Conservation (phyloP, 2,329 filamentous ascomycete species). For the Aureobasidium sp. region DNA sequence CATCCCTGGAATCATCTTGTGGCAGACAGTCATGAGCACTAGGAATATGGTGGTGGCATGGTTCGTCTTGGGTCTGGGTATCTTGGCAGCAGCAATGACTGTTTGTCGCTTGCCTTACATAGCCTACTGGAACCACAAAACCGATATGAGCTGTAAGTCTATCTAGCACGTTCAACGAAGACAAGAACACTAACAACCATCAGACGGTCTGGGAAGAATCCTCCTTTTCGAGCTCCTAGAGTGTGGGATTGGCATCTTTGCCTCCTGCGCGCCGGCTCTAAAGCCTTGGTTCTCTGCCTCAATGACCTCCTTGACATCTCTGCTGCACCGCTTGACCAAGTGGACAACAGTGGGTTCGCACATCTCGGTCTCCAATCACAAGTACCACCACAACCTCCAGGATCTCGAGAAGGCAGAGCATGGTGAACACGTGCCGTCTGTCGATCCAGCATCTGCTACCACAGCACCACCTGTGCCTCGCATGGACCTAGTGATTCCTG, state of each 20-base stretch:
- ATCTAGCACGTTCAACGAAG: neutral
- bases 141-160: neutral
- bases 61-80: neutral
- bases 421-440: neutral
- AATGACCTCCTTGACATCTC: neutral
- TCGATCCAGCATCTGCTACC: neutral
- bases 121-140: neutral
- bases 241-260: constrained; percentile 8
- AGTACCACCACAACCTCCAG: neutral
- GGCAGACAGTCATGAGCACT: neutral
- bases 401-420: neutral
- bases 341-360: neutral
- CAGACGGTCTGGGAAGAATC: constrained; percentile 10
- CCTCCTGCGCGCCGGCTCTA: constrained; percentile 5
- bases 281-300: neutral
- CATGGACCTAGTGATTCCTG: constrained; percentile 1
- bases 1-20: constrained; percentile 8
- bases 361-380: neutral
- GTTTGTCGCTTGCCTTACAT: constrained; percentile 9
- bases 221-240: constrained; percentile 5
- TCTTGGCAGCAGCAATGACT: constrained; percentile 7
- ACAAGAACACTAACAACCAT: neutral
- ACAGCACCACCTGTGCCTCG: neutral
- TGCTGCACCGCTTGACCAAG: neutral
- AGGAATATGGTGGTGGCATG: constrained; percentile 1